These are phyloP conservation scores for Collybia sp. DNA, from an alignment of 768 basidiomycete genomes.

Conservation along the genomic window DNA sequence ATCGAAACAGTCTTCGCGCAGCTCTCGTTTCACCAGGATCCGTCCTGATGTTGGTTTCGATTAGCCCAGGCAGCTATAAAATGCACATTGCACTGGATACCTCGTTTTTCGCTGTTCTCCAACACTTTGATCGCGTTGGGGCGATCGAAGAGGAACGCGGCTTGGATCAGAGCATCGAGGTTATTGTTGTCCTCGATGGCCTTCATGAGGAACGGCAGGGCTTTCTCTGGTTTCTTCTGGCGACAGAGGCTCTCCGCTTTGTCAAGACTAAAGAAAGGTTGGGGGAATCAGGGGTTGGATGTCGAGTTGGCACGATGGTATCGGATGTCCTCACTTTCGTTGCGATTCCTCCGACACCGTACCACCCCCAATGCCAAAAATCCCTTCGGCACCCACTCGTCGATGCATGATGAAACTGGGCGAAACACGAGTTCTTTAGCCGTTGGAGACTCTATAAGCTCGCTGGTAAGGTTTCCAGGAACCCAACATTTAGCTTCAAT, in stretches of 20 bases:
- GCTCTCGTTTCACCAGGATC: constrained; percentile 15
- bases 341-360: constrained; percentile 22
- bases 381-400: constrained; percentile 16
- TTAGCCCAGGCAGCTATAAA: not conserved
- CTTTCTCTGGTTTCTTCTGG: constrained; percentile 24
- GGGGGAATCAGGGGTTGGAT: not conserved
- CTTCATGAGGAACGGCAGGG: constrained; percentile 31
- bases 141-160: constrained; percentile 21
- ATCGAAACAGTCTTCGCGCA: constrained; percentile 32
- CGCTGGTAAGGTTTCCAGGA: too few relatives aligned
- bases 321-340: constrained; percentile 15
- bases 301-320: too few relatives aligned
- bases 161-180: constrained; percentile 32
- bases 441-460: too few relatives aligned
- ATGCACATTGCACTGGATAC: not conserved
- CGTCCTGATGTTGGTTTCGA: constrained; percentile 17
- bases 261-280: constrained; percentile 20
- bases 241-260: constrained; percentile 31
- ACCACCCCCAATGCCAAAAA: constrained; percentile 21
- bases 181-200: constrained; percentile 36
- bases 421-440: too few relatives aligned
- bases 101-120: not conserved
- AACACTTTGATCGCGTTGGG: not conserved
- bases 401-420: constrained; percentile 9
- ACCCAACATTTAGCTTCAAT: too few relatives aligned